Base-by-base conservation (phyloP, 1,139 yeast genomes). In the Pichia sp. region DNA sequence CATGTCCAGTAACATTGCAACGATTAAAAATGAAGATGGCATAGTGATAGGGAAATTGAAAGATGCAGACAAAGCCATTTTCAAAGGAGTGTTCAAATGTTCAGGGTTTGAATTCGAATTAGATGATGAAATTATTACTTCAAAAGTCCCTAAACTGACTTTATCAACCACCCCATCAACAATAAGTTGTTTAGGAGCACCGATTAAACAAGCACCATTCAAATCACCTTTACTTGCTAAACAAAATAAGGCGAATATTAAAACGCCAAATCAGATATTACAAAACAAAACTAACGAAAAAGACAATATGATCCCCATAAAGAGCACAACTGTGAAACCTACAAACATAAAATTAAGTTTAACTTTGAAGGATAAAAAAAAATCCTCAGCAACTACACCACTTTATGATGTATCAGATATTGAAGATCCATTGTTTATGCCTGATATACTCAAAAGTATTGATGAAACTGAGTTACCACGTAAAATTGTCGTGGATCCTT, bases 401-500 rank as follows among this genome's bases (percentile, higher is more conserved):
- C 31, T 46, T 9, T 42, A 44, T 33, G 44, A 40, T 19, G 20
- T 44, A 3, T 29, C 73, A 1, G 34, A 47, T 0, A 56, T 60
- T 5, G 64, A 63, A 9, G 62, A 64, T 36, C 57, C 62, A 1
- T 37, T 78, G 2, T 66, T 76, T 0, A 61, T 79, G 69, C 69
- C 73, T 15, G 65, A 67, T 8, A 45, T 52, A 22, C 40, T 42
- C 5, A 16, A 10, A 26, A 43, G 47, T 25, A 40, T 42, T 9
- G 47, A 45, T 31, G 35, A 30, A 9, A 21, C 37, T 11, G 47
- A 45, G 23, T 19, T 26, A 18, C 29, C 31, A n/a, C 27, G 40
- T 10, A 35, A 21, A 25, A 88, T 87, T 1, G 74, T 76, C 0
- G 72, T 88, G 7, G 96, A 88, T 53, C 91, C 94, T 0, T 46